Evolutionary conservation across 805 yeast genomes (phyloP).

Genomic region (Saccharomycopsis fermentans): DNA sequence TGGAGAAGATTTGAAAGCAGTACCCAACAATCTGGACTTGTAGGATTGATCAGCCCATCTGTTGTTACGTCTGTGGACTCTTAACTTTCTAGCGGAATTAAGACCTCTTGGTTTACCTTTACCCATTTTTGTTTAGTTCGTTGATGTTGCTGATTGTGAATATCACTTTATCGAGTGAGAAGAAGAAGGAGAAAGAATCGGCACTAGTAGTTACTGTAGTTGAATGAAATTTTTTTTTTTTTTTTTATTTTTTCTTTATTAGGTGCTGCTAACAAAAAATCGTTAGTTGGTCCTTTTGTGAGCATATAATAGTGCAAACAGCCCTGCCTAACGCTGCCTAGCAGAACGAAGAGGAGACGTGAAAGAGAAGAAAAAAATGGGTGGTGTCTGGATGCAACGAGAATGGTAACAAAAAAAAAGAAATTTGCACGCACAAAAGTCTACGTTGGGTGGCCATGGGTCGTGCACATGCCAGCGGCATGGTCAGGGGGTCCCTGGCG

Average conservation of each 20-base stretch:
- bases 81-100: constrained; percentile 99
- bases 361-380: too few relatives aligned
- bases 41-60: constrained; percentile 99
- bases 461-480: too few relatives aligned
- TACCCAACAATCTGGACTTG: constrained; percentile 98
- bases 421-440: too few relatives aligned
- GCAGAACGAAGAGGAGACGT: too few relatives aligned
- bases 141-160: not conserved
- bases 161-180: not conserved
- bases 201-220: not conserved
- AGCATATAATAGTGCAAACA: too few relatives aligned
- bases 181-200: not conserved
- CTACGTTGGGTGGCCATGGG: too few relatives aligned
- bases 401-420: too few relatives aligned
- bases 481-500: too few relatives aligned
- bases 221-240: not conserved
- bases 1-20: constrained; percentile 99
- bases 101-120: constrained; percentile 99
- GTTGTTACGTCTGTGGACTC: constrained; percentile 99
- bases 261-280: not conserved
- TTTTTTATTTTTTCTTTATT: not conserved
- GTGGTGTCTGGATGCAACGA: too few relatives aligned
- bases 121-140: constrained; percentile 65
- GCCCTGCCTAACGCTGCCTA: too few relatives aligned
- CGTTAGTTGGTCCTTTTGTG: too few relatives aligned